Conservation (phyloP, 2,329 filamentous ascomycete genomes). For the Xylariaceae sp. region DNA sequence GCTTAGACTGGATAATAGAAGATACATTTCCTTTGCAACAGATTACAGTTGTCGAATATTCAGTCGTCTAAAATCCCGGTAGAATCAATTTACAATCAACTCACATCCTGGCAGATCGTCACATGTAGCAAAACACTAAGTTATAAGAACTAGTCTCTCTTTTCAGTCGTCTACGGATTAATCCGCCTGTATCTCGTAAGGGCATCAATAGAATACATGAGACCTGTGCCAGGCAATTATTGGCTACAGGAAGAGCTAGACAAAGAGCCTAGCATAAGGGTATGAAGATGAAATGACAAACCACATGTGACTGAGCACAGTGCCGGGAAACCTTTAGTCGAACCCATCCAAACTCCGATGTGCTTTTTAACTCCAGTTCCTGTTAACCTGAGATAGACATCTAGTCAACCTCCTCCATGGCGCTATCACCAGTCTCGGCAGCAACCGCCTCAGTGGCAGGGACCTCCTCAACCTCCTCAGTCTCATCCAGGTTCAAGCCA, state of each 20-base stretch:
- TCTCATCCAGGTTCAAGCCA: constrained; percentile 95
- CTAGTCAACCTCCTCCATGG: constrained; percentile 99
- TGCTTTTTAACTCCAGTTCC: constrained; percentile 38
- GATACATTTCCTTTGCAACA: no score
- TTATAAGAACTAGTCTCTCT: constrained; percentile 1
- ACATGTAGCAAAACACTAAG: no score
- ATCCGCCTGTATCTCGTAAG: constrained; percentile 30
- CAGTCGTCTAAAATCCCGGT: no score
- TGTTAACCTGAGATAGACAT: constrained; percentile 24
- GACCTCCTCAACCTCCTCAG: constrained; percentile 66
- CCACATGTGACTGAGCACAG: constrained; percentile 27
- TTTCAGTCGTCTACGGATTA: constrained; percentile 31
- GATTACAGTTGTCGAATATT: no score
- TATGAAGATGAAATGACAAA: constrained; percentile 30
- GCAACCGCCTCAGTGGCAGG: constrained; percentile 53
- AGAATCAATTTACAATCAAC: no score
- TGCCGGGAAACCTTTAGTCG: constrained; percentile 33
- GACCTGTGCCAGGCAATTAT: constrained; percentile 18
- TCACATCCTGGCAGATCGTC: no score
- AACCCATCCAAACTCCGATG: constrained; percentile 39
- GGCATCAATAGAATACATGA: constrained; percentile 33
- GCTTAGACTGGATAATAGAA: no score
- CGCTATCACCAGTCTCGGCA: constrained; percentile 74
- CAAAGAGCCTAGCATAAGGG: constrained; percentile 21
- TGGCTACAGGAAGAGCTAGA: constrained; percentile 17